phyloP scores from a whole-genome alignment of 2,329 filamentous ascomycete species.

The Sporothrix dimorphospora region DNA sequence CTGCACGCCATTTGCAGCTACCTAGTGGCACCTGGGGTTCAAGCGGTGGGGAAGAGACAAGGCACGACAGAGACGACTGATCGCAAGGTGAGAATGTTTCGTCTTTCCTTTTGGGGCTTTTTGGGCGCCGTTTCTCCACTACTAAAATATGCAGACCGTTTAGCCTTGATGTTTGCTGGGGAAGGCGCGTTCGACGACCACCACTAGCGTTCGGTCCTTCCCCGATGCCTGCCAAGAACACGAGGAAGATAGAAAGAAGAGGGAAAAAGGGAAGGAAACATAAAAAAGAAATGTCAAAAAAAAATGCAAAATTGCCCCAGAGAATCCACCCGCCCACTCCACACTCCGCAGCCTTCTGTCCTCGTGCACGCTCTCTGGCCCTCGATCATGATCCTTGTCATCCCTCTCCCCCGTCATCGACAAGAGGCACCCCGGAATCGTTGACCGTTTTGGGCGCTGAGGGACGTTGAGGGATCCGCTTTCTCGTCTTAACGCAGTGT shows the following conservation, averaged over 20 bases:
- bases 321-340: background rate
- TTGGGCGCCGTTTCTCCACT: background rate
- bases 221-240: slow-evolving; percentile 14
- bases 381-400: background rate
- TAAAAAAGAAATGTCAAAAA: background rate
- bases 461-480: background rate
- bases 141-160: background rate
- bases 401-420: background rate
- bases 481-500: background rate
- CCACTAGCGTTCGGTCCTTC: slow-evolving; percentile 11
- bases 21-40: background rate
- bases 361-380: background rate
- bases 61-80: background rate
- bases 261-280: background rate
- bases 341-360: slow-evolving; percentile 14
- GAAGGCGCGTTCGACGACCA: background rate
- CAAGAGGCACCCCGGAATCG: background rate
- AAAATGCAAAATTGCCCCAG: slow-evolving; percentile 1
- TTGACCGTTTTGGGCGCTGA: background rate
- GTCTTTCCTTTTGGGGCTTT: background rate
- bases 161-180: slow-evolving; percentile 8
- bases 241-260: slow-evolving; percentile 5
- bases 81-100: background rate
- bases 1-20: background rate
- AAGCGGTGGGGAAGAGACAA: background rate